Percentiles rank a stretch among this genome's conserved stretches.
These are phyloP conservation scores for Coccomyxa sp. DNA, from an alignment of 139 green algal species.

Conservation along the genomic window DNA sequence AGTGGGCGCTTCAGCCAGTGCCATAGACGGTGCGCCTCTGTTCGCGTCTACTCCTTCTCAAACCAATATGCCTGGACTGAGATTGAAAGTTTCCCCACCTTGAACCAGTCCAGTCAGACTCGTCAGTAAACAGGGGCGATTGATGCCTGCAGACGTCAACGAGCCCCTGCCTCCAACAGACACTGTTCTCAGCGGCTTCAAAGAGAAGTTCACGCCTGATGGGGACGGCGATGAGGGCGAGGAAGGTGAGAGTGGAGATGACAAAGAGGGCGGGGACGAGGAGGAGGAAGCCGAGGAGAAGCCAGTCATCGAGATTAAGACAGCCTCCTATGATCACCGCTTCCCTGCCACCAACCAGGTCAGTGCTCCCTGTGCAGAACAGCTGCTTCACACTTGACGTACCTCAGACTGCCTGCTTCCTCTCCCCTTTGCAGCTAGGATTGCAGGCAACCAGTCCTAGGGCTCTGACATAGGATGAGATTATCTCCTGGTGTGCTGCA, in stretches of 20 bases:
- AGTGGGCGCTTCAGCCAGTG: too few species aligned
- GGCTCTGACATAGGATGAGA: too few species aligned
- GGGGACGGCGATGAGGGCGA: neutral
- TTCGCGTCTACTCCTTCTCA: too few species aligned
- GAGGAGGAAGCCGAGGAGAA: constrained; percentile 16
- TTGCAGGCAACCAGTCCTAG: too few species aligned
- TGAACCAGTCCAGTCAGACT: neutral
- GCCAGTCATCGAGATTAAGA: constrained; percentile 45
- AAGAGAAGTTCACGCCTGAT: neutral
- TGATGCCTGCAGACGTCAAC: neutral
- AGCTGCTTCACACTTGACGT: too few species aligned
- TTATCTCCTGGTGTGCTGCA: neutral
- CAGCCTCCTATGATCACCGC: constrained; percentile 67
- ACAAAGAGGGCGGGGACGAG: constrained; percentile 1
- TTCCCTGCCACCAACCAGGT: constrained; percentile 17
- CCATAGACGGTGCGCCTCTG: too few species aligned
- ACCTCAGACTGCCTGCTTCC: too few species aligned
- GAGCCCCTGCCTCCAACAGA: neutral
- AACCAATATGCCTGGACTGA: neutral
- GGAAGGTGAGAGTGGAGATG: neutral
- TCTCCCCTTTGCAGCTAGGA: too few species aligned
- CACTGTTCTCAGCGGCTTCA: neutral
- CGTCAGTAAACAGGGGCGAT: neutral
- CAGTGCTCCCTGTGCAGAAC: too few species aligned
- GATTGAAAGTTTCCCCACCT: neutral